phyloP scores from a whole-genome alignment of 352 stramenopile species.

The Thalassiosira oceanica region DNA sequence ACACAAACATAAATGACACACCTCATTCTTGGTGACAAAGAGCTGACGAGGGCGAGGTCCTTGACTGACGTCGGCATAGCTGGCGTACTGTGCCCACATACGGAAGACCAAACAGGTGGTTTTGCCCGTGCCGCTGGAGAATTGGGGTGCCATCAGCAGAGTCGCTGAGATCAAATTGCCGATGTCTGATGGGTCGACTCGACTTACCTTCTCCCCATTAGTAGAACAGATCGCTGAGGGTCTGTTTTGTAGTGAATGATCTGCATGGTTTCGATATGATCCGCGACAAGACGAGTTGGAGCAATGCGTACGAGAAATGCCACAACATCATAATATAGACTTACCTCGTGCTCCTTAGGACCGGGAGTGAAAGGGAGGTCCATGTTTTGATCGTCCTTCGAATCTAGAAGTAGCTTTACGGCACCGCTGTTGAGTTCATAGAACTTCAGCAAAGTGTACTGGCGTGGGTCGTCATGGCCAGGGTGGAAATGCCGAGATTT shows the following conservation, averaged over 20 bases:
- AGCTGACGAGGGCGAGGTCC: constrained; percentile 14
- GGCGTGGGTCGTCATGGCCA: constrained; percentile 39
- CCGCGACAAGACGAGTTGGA: too few relatives aligned
- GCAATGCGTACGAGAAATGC: too few relatives aligned
- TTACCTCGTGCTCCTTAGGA: too few relatives aligned
- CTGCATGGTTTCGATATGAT: too few relatives aligned
- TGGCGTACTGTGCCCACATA: constrained; percentile 26
- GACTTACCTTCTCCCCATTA: constrained; percentile 26
- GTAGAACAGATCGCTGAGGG: constrained; percentile 33
- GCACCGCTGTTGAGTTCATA: constrained; percentile 47
- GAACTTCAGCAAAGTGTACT: constrained; percentile 50
- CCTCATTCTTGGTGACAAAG: constrained; percentile 40
- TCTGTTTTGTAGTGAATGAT: constrained; percentile 12
- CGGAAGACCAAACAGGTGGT: constrained; percentile 37
- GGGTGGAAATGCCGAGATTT: constrained; percentile 45
- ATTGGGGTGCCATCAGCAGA: too few relatives aligned
- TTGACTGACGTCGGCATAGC: not conserved
- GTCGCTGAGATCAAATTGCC: too few relatives aligned
- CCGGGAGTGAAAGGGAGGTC: constrained; percentile 51
- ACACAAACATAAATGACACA: too few relatives aligned
- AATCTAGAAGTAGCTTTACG: constrained; percentile 37
- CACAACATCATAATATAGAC: too few relatives aligned
- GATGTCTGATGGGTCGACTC: too few relatives aligned
- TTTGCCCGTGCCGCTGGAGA: constrained; percentile 21
- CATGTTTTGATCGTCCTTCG: constrained; percentile 17